Percentiles rank a stretch among this genome's conserved stretches.
Evolutionary conservation across 2,329 filamentous ascomycete species (phyloP).

Genomic region (Emmonsiellopsis sp.): DNA sequence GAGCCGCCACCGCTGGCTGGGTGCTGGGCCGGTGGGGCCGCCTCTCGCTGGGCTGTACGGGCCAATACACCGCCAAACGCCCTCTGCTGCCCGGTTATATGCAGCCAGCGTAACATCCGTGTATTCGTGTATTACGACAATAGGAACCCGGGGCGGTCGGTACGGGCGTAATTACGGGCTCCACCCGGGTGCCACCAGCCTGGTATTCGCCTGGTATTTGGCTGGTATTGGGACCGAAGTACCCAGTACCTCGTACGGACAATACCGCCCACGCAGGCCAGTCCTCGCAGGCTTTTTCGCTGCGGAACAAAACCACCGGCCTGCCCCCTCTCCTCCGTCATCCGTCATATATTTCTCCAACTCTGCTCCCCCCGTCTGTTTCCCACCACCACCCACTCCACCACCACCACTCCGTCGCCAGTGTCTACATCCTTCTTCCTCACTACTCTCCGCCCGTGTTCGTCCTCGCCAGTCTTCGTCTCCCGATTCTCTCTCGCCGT

Average conservation of each 20-base stretch:
- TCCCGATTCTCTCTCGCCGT: neutral
- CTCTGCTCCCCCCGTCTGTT: neutral
- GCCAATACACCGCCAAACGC: neutral
- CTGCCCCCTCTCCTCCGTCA: neutral
- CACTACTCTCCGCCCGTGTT: neutral
- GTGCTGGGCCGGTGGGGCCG: neutral
- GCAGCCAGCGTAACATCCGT: neutral
- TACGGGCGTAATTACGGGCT: too few relatives aligned
- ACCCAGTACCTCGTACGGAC: too few relatives aligned
- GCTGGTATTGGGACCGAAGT: too few relatives aligned
- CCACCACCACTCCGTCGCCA: neutral
- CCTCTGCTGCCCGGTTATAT: neutral
- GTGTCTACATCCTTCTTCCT: neutral
- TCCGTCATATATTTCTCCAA: slow-evolving; percentile 3
- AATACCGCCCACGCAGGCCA: too few relatives aligned
- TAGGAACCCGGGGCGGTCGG: too few relatives aligned
- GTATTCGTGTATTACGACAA: too few relatives aligned
- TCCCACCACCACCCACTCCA: neutral
- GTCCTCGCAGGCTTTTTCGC: neutral
- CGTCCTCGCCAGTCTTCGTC: neutral
- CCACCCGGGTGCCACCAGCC: too few relatives aligned
- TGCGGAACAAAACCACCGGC: slow-evolving; percentile 3
- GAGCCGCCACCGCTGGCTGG: neutral
- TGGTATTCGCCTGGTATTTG: too few relatives aligned
- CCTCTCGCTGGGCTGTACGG: neutral